Base-by-base conservation (phyloP, 2,329 filamentous ascomycete genomes). In the Aphanocladium album region DNA sequence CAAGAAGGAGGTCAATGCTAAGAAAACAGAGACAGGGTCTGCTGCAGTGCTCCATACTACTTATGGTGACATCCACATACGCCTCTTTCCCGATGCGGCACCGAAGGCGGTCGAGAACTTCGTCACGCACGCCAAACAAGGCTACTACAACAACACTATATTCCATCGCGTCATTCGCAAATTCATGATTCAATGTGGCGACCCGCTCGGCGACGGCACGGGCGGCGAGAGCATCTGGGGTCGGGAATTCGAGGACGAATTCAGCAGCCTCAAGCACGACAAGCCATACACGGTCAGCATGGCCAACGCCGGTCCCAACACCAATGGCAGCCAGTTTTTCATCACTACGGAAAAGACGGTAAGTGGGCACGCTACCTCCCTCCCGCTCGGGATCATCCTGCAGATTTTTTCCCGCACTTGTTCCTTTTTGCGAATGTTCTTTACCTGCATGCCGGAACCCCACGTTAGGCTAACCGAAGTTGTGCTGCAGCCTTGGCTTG, bases 141-240 rank as follows among this genome's bases (percentile, higher is more conserved):
- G 91, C 1, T 99, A 99, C 74, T 99, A 99, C 79, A 98, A 99
- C 78, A 91, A 91, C 75, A 93, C 93, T 37, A 93, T 97, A 67
- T 99, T 99, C 81, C 95, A 99, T 75, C 89, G 95, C 37, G 89
- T 99, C 7, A 99, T 99, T 67, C 87, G 90, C 63, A 97, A 97
- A 71, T 99, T 99, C 77, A 99, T 99, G 96, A 96, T 99, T 45
- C 95, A 99, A 73, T 93, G 93, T 47, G 95, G 95, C 43, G 95
- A 99, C 71, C 95, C 95, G 0, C 91, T 91, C 0, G 93, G 93
- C 1, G 96, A 92, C 0, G 95, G 95, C 2, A 84, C 91, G 62
- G 95, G 95, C 19, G 95, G 95, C 0, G 79, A 86, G 53, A 95
- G 90, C 69, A 87, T 96, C 62, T 99, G 95, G 95, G 90, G 90